These are phyloP conservation scores for Tuber brumale DNA, from an alignment of 495 filamentous ascomycete genomes.

Conservation along the genomic window DNA sequence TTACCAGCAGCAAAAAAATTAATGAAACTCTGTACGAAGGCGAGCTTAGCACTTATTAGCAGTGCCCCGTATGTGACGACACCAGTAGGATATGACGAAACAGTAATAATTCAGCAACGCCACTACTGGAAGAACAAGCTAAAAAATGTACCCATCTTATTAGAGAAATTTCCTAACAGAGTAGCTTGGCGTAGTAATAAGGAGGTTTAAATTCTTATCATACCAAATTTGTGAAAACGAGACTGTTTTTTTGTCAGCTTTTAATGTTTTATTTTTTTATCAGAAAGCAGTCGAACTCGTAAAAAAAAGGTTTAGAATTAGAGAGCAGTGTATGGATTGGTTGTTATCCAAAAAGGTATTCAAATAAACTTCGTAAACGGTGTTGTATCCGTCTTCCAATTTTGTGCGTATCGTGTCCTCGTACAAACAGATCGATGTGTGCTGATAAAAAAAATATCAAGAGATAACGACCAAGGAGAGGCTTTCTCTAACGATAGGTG, in stretches of 20 bases:
- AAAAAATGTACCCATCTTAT: constrained; percentile 12
- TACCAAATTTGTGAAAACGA: constrained; percentile 22
- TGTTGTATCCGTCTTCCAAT: constrained; percentile 25
- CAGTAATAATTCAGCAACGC: constrained; percentile 1
- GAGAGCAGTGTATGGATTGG: constrained; percentile 13
- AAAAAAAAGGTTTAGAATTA: constrained; percentile 16
- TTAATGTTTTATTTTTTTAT: constrained; percentile 9
- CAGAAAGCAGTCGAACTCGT: constrained; percentile 12
- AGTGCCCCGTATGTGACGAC: constrained; percentile 7
- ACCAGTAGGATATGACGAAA: neutral
- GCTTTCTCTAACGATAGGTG: constrained; percentile 16
- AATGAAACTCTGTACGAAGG: neutral
- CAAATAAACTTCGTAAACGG: constrained; percentile 27
- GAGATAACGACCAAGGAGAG: constrained; percentile 34
- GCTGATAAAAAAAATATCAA: constrained; percentile 20
- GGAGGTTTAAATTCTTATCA: constrained; percentile 13
- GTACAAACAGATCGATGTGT: constrained; percentile 20
- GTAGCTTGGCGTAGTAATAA: neutral
- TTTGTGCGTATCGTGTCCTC: constrained; percentile 17
- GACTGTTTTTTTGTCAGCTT: constrained; percentile 12
- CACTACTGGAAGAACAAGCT: constrained; percentile 12
- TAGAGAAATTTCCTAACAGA: constrained; percentile 14
- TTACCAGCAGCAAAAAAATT: constrained; percentile 1
- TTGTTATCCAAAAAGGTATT: constrained; percentile 30
- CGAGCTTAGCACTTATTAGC: constrained; percentile 11